Conservation (phyloP, 2,329 filamentous ascomycete species). For the Botrytis byssoidea region DNA sequence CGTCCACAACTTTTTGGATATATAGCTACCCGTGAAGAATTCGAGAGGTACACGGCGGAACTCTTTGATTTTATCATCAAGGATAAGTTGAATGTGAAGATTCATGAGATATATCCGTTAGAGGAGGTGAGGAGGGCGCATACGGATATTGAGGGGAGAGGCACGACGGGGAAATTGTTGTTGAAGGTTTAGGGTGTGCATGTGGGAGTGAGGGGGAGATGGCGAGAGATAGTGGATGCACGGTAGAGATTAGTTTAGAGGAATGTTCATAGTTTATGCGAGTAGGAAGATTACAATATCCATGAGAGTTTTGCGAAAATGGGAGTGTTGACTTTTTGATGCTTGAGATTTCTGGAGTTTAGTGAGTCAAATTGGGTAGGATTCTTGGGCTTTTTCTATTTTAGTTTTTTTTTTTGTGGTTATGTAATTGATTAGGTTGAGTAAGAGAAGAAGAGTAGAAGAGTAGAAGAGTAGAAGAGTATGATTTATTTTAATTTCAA, state of each 20-base stretch:
- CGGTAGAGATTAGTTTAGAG: neutral
- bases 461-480: no score
- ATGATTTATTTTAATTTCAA: no score
- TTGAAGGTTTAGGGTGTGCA: constrained; percentile 53
- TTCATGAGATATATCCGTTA: constrained; percentile 77
- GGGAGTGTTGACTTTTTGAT: neutral
- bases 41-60: constrained; percentile 67
- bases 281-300: neutral
- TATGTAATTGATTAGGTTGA: no score
- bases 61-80: constrained; percentile 70
- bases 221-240: no score
- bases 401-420: no score
- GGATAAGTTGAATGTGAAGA: constrained; percentile 67
- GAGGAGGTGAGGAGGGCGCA: constrained; percentile 72
- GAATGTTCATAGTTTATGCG: neutral
- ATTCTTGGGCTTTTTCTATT: neutral
- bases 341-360: neutral
- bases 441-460: no score
- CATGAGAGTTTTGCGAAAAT: accelerated
- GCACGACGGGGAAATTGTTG: constrained; percentile 80
- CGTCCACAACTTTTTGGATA: constrained; percentile 74
- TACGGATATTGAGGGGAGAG: constrained; percentile 73
- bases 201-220: neutral
- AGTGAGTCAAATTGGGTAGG: neutral
- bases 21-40: constrained; percentile 66